Evolutionary conservation across 305 asterid genomes (phyloP), one percentile per base, ranked within the genome.

Genomic region (Stenogyne calaminthoides): DNA sequence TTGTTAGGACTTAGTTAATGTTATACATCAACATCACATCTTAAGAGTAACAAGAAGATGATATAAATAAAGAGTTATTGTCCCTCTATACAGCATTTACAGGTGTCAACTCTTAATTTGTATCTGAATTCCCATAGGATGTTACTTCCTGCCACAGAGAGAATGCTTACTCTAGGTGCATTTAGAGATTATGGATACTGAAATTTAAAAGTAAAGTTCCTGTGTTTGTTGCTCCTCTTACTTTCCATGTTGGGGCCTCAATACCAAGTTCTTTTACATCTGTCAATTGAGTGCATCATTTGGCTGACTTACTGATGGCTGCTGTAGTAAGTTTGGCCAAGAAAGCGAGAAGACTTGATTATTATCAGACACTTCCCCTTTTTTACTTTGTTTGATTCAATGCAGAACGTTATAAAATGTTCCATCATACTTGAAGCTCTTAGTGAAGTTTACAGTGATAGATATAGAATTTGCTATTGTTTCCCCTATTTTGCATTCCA

Each of bases 361-460:
- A 39, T 67, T 63, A 25, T 2, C 29, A 47, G 71, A 69, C 59
- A 40, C 10, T 6, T 14, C 7, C 63, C 70, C 36, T 25, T 58
- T 18, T 22, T 64, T 78, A 58, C 74, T 64, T 62, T 70, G 36
- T 67, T 8, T 32, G 67, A 9, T 47, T 44, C 59, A 51, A 69
- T 37, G n/a, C 14, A 9, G 46, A 69, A 47, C 52, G 64, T 15
- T 58, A 20, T 75, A 16, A 39, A 66, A 25, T 65, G 42, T 72
- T 80, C 77, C 49, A 46, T 59, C 61, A 32, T 49, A 58, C 61
- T 70, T 72, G 77, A 39, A 54, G 51, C 71, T 64, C 58, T 25
- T 70, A 57, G 62, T 29, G 20, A 65, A 57, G 51, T 67, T 58
- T n/a, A 44, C 29, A 36, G 37, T 40, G 27, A 56, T 27, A 74